Evolutionary conservation across 1,284 basidiomycete genomes (phyloP), one percentile per base, ranked within the genome.

Genomic region (Fomitopsis palustris): DNA sequence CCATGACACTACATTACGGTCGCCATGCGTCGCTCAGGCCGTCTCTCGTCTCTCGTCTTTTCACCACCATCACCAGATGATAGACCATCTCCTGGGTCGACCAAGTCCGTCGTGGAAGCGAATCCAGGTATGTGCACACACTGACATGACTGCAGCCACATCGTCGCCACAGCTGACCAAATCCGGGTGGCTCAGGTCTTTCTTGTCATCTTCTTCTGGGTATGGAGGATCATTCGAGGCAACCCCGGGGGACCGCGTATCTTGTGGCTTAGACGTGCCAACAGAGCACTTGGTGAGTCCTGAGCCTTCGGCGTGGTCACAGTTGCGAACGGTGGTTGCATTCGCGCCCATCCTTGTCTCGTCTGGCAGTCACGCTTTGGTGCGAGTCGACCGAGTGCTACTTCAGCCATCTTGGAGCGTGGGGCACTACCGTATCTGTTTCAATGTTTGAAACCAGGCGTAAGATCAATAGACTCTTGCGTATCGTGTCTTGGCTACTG

Each of bases 131-230:
- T 2, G 45, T 29, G 25, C 45, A 47, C 12, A 6, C 45, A 8
- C 45, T 9, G 16, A 45, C 8, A 61, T 42, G 49, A n/a, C 16
- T 33, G 31, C 39, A 39, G 33, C 29, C 29, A 25, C 45, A 10
- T 23, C 56, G 55, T 53, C 33, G 43, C 60, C 54, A 42, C 59
- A 52, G 16, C 29, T 33, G 10, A 39, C 51, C 45, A 52, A 52
- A 53, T 38, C 43, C 33, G 29, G 57, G 51, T 54, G 9, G 25
- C 37, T 29, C 31, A 93, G 90, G 88, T 93, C 62, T 87, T 94
- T 70, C 80, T 96, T 49, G 90, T 96, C 66, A 82, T 97, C 62
- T 71, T 93, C 71, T 96, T 98, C 76, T 97, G 95, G 92, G 67
- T 90, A 56, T 94, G 89, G 85, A 77, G 90, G 35, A 85, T 98